These are phyloP conservation scores for Mycena rosella DNA, from an alignment of 768 basidiomycete genomes.

Conservation along the genomic window DNA sequence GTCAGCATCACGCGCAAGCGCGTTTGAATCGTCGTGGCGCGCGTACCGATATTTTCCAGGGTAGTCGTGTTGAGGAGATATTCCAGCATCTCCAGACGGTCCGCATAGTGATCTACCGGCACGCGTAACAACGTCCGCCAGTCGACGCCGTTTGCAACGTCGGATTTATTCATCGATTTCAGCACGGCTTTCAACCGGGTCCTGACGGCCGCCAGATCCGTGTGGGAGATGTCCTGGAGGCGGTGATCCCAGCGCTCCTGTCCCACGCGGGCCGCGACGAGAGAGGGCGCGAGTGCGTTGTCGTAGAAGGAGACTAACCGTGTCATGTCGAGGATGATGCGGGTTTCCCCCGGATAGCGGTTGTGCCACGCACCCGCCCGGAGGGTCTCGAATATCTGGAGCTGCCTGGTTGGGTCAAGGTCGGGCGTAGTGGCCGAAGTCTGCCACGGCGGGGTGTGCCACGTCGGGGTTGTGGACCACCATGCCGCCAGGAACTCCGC, in stretches of 20 bases:
- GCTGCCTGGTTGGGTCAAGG: constrained; percentile 10
- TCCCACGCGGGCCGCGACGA: constrained; percentile 42
- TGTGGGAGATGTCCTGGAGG: constrained; percentile 38
- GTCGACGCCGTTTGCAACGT: constrained; percentile 45
- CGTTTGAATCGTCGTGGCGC: constrained; percentile 4
- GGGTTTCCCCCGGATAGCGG: constrained; percentile 50
- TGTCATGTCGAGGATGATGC: constrained; percentile 47
- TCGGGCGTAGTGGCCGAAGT: too few species aligned
- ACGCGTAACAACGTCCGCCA: constrained; percentile 47
- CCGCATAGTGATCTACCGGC: constrained; percentile 47
- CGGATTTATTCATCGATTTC: background rate
- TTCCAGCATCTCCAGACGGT: constrained; percentile 44
- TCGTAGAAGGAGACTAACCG: constrained; percentile 54
- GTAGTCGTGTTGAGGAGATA: constrained; percentile 39
- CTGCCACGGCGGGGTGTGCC: too few species aligned
- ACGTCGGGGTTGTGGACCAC: too few species aligned
- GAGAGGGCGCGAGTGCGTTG: constrained; percentile 43
- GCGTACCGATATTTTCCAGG: constrained; percentile 13
- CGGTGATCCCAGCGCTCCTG: constrained; percentile 49
- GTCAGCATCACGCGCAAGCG: constrained; percentile 25
- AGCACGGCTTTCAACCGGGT: constrained; percentile 29
- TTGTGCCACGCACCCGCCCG: constrained; percentile 48
- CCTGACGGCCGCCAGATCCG: constrained; percentile 37
- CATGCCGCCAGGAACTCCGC: constrained; percentile 33
- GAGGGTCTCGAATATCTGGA: constrained; percentile 24